These are phyloP conservation scores for Triticum timopheevii DNA, from an alignment of 176 grass and related monocot species.

Conservation along the genomic window DNA sequence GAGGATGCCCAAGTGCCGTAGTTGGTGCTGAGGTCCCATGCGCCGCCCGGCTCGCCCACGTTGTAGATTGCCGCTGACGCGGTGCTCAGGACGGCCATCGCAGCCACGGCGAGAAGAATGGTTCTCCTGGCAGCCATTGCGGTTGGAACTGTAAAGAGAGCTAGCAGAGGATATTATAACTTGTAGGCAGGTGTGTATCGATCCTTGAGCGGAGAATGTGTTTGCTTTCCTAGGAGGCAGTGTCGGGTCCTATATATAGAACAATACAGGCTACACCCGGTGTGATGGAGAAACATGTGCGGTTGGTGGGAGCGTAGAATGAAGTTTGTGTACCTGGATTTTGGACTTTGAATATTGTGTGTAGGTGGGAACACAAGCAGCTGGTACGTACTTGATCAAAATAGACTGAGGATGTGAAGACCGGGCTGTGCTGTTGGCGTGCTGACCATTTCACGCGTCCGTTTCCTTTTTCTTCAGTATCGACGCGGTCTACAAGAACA, in stretches of 20 bases:
- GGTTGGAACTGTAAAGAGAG: neutral
- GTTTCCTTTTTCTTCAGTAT: too few relatives aligned
- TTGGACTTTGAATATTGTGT: too few relatives aligned
- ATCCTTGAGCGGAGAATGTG: neutral
- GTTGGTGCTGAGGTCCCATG: constrained; percentile 45
- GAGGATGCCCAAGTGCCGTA: constrained; percentile 42
- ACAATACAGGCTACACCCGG: neutral
- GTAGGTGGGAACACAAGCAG: neutral
- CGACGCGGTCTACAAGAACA: too few relatives aligned
- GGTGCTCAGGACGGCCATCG: constrained; percentile 22
- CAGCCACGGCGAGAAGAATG: neutral
- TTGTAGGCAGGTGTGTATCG: neutral
- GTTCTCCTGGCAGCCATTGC: constrained; percentile 11
- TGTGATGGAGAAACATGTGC: neutral
- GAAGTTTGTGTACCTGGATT: neutral
- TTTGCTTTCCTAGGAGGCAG: neutral
- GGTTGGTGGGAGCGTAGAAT: neutral
- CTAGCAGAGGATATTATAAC: constrained; percentile 4
- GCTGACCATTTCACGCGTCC: neutral
- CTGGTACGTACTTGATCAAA: neutral
- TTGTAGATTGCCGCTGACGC: constrained; percentile 47
- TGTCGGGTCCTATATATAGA: neutral
- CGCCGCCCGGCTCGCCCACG: constrained; percentile 40
- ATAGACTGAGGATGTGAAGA: neutral
- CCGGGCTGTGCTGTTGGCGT: too few relatives aligned